Percentiles rank a stretch among this genome's conserved stretches.
phyloP scores from a whole-genome alignment of 371 early-diverging fungal species.

The Lichtheimia ramosa region DNA sequence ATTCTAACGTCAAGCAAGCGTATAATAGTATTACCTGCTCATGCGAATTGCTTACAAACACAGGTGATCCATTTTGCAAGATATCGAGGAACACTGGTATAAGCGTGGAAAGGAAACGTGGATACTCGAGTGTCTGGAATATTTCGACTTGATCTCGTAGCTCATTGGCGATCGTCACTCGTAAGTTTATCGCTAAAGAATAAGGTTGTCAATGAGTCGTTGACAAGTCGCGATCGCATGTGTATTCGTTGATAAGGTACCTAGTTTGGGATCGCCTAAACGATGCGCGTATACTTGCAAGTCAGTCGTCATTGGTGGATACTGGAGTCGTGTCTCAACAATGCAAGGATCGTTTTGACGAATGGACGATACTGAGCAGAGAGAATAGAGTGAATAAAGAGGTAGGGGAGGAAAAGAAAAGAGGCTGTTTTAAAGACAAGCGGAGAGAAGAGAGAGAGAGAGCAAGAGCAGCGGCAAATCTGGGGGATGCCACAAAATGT shows the following conservation, averaged over 20 bases:
- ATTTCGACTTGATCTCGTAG: conserved; percentile 90
- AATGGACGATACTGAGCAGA: not conserved
- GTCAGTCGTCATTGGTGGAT: conserved; percentile 44
- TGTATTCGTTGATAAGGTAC: conserved; percentile 22
- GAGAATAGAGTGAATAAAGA: not conserved
- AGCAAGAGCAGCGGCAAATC: not conserved
- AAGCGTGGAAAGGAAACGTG: conserved; percentile 72
- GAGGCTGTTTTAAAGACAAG: not conserved
- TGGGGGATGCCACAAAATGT: conserved; percentile 1
- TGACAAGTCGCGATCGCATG: not conserved
- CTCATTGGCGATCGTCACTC: conserved; percentile 85
- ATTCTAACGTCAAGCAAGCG: not conserved
- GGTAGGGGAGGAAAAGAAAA: not conserved
- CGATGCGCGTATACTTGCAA: conserved; percentile 71
- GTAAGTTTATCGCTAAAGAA: conserved; percentile 55
- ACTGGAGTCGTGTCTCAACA: not conserved
- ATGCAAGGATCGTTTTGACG: not conserved
- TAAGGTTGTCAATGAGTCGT: not conserved
- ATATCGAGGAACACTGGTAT: conserved; percentile 85
- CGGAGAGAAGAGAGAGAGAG: conserved; percentile 1
- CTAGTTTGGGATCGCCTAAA: conserved; percentile 60
- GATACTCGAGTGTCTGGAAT: conserved; percentile 83
- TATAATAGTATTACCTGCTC: conserved; percentile 80
- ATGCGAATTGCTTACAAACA: conserved; percentile 76
- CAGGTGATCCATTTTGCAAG: conserved; percentile 74